Conservation (phyloP, 208 protist genomes). For the Angomonas ambiguus region DNA sequence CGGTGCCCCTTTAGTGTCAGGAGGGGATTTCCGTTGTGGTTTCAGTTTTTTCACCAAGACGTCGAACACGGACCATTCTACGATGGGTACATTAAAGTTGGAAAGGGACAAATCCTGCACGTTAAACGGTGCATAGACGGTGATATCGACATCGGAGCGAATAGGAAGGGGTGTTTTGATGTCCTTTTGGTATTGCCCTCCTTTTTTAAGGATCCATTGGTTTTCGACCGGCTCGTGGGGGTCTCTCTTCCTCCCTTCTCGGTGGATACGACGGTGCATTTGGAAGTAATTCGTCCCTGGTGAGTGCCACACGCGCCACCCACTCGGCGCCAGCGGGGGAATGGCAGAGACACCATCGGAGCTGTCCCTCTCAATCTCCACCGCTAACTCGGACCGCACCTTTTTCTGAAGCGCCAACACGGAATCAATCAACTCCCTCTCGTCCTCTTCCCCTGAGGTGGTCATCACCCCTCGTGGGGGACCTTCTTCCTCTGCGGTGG, state of each 20-base stretch:
- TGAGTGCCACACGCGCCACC: constrained; percentile 60
- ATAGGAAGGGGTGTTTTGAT: neutral
- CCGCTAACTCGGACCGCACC: constrained; percentile 42
- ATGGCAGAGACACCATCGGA: constrained; percentile 60
- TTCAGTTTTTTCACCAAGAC: constrained; percentile 52
- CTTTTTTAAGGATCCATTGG: constrained; percentile 5
- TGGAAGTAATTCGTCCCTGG: constrained; percentile 55
- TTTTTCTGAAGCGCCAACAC: constrained; percentile 17
- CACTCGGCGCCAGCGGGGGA: constrained; percentile 59
- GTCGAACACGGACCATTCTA: constrained; percentile 74
- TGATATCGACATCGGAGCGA: constrained; percentile 43
- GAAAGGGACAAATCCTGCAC: constrained; percentile 62
- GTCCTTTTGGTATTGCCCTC: neutral
- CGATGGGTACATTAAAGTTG: constrained; percentile 46
- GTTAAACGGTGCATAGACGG: constrained; percentile 62
- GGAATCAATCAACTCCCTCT: constrained; percentile 13
- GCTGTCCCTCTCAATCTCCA: constrained; percentile 65
- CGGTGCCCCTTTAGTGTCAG: too few relatives aligned
- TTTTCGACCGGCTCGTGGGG: neutral
- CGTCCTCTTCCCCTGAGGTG: constrained; percentile 3
- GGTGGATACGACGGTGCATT: constrained; percentile 27
- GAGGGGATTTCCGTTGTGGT: neutral
- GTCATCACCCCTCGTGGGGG: neutral
- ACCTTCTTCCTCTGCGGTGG: too few relatives aligned
- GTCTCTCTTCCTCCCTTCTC: neutral